These are phyloP conservation scores for Immersiporthe knoxdaviesiana DNA, from an alignment of 2,329 filamentous ascomycete species.

Conservation along the genomic window DNA sequence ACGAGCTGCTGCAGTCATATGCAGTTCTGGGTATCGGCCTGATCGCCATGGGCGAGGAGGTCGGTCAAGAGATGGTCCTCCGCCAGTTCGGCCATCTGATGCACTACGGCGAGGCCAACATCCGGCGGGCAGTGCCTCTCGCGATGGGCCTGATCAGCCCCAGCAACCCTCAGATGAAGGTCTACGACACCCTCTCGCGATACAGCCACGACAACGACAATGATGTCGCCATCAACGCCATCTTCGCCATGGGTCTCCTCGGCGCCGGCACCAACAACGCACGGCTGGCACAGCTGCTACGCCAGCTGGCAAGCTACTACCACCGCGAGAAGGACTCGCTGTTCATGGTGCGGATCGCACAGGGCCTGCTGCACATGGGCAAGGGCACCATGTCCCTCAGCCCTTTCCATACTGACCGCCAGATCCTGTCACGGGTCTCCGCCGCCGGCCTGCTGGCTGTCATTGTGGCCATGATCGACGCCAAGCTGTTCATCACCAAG, in stretches of 20 bases:
- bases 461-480: slow-evolving; percentile 90
- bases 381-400: slow-evolving; percentile 96
- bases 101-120: slow-evolving; percentile 98
- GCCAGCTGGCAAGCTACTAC: slow-evolving; percentile 97
- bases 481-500: slow-evolving; percentile 77
- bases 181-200: slow-evolving; percentile 95
- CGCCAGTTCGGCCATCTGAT: slow-evolving; percentile 97
- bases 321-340: slow-evolving; percentile 93
- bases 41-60: slow-evolving; percentile 97
- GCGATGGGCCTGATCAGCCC: slow-evolving; percentile 97
- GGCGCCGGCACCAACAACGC: slow-evolving; percentile 98
- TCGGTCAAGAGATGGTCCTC: slow-evolving; percentile 98
- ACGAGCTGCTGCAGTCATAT: slow-evolving; percentile 94
- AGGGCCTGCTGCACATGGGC: slow-evolving; percentile 97
- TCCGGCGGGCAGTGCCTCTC: slow-evolving; percentile 91
- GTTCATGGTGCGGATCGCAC: slow-evolving; percentile 99
- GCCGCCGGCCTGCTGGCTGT: slow-evolving; percentile 88
- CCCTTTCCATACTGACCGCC: slow-evolving; percentile 98
- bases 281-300: slow-evolving; percentile 87
- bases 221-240: slow-evolving; percentile 96
- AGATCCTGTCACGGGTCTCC: slow-evolving; percentile 89
- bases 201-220: slow-evolving; percentile 99
- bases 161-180: slow-evolving; percentile 99
- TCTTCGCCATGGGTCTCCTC: slow-evolving; percentile 97
- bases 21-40: slow-evolving; percentile 92